These are phyloP conservation scores for Racocetra persica DNA, from an alignment of 371 early-diverging fungal genomes.

Conservation along the genomic window DNA sequence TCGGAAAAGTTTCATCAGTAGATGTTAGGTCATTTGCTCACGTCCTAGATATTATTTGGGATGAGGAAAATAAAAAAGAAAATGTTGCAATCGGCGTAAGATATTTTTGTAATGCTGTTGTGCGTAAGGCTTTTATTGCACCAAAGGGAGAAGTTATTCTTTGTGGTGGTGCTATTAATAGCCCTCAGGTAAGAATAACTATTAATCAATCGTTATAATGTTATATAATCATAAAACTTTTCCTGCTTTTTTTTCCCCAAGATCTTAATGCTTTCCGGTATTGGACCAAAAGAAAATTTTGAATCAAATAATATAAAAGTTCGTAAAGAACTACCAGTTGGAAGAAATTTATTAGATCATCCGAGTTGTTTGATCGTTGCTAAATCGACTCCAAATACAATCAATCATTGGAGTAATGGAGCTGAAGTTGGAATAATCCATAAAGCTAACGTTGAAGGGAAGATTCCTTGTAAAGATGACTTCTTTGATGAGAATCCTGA, in stretches of 20 bases:
- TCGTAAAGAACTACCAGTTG: conserved; percentile 21
- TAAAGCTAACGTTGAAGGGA: conserved; percentile 11
- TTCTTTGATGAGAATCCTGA: not conserved
- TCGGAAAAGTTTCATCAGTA: not conserved
- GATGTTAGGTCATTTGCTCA: not conserved
- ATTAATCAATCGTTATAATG: too few relatives aligned
- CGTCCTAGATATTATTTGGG: conserved; percentile 4
- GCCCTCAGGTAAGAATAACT: not conserved
- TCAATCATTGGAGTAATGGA: not conserved
- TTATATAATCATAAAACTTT: too few relatives aligned
- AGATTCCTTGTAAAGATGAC: not conserved
- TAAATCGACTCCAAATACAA: not conserved
- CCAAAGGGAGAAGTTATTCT: conserved; percentile 6
- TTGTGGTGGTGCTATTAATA: conserved; percentile 5
- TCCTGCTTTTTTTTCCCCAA: not conserved
- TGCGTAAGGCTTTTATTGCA: conserved; percentile 1
- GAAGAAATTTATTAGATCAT: conserved; percentile 7
- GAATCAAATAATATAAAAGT: conserved; percentile 3
- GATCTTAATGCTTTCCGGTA: conserved; percentile 12
- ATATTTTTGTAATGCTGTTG: not conserved
- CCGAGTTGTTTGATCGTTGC: not conserved
- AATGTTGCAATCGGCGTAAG: conserved; percentile 4
- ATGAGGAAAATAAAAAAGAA: not conserved
- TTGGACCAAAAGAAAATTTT: conserved; percentile 24
- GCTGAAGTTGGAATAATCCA: not conserved